A percentile compares a stretch with the other conserved stretches of the same genome.
These are phyloP conservation scores for Phaeodactylum tricornutum DNA, from an alignment of 108 stramenopile genomes.

Conservation along the genomic window DNA sequence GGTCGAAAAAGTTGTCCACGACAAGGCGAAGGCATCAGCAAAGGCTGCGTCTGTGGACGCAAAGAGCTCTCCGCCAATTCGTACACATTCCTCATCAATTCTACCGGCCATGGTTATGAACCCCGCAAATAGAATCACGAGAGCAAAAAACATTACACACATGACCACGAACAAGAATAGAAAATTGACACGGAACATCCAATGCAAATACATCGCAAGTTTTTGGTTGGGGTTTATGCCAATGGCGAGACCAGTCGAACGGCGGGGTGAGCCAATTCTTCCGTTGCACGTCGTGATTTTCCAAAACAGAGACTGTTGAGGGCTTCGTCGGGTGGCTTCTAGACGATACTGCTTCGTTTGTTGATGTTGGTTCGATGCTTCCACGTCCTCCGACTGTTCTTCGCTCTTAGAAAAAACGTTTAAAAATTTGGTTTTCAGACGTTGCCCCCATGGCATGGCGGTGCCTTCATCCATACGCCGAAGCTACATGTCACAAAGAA, in stretches of 20 bases:
- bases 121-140: conserved; percentile 23
- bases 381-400: background rate
- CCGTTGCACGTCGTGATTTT: background rate
- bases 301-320: background rate
- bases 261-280: background rate
- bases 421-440: background rate
- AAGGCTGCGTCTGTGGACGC: conserved; percentile 16
- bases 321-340: background rate
- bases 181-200: conserved; percentile 51
- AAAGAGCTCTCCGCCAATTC: conserved; percentile 21
- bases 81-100: conserved; percentile 28
- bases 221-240: conserved; percentile 27
- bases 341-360: background rate
- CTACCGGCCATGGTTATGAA: conserved; percentile 23
- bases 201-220: conserved; percentile 36
- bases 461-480: background rate
- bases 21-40: conserved; percentile 54
- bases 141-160: conserved; percentile 25
- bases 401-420: background rate
- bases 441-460: conserved; percentile 5
- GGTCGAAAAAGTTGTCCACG: conserved; percentile 39
- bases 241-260: background rate
- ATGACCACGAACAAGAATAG: conserved; percentile 29
- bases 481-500: no score
- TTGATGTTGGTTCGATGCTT: background rate